Conservation (phyloP, 306 rosid species). For the Begonia fuchsioides region DNA sequence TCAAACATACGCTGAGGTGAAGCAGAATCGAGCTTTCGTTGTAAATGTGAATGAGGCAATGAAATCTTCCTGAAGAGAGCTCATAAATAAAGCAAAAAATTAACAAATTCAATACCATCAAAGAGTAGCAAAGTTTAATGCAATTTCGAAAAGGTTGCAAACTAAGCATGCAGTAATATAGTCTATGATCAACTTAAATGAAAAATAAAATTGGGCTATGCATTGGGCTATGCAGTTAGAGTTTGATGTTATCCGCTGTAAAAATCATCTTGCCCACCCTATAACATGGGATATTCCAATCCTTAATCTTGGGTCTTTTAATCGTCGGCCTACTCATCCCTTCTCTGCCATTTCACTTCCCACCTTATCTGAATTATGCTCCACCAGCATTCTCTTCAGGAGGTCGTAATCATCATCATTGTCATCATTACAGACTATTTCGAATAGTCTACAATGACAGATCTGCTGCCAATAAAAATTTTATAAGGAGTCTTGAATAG, state of each 20-base stretch:
- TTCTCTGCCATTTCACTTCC: conserved; percentile 5
- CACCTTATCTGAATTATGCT: conserved; percentile 12
- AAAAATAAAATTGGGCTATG: too few relatives aligned
- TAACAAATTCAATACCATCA: neutral
- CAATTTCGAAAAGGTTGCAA: too few relatives aligned
- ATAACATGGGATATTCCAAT: conserved; percentile 17
- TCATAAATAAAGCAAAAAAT: conserved; percentile 30
- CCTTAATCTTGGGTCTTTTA: neutral
- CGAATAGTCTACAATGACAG: neutral
- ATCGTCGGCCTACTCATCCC: conserved; percentile 17
- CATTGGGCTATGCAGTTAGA: too few relatives aligned
- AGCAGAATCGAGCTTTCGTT: conserved; percentile 54
- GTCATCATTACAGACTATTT: conserved; percentile 11
- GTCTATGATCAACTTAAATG: too few relatives aligned
- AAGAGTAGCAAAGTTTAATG: too few relatives aligned
- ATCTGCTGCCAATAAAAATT: conserved; percentile 23
- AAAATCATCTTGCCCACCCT: conserved; percentile 23
- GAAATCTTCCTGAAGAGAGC: conserved; percentile 42
- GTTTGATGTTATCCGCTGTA: too few relatives aligned
- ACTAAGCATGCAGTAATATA: too few relatives aligned
- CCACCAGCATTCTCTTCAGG: conserved; percentile 4
- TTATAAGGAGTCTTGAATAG: neutral
- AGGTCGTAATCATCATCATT: neutral
- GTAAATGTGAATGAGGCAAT: conserved; percentile 39
- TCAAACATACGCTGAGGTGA: conserved; percentile 50